Percentiles rank a stretch among this genome's conserved stretches.
phyloP scores from a whole-genome alignment of 202 grass and related monocot species.

The Cymbopogon flexuosus region DNA sequence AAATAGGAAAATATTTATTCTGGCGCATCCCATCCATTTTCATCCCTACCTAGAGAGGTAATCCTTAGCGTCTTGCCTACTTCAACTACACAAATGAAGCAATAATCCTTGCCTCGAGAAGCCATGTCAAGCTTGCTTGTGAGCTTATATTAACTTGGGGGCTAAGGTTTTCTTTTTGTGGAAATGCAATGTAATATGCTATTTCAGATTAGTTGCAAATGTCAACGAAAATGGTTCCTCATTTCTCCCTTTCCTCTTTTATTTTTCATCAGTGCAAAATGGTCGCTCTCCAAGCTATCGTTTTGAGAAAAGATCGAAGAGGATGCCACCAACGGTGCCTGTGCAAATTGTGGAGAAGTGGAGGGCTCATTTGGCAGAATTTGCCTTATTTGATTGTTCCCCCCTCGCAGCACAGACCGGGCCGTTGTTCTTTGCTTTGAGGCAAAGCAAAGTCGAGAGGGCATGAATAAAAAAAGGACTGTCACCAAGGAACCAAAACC shows the following conservation, averaged over 20 bases:
- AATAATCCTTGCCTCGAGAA: neutral
- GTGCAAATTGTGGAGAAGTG: fast-evolving
- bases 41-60: neutral
- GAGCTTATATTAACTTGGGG: neutral
- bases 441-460: slow-evolving; percentile 49
- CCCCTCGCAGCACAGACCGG: neutral
- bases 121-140: neutral
- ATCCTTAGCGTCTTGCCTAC: neutral
- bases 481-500: neutral
- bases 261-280: neutral
- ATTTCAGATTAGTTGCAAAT: neutral
- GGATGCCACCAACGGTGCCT: neutral
- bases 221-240: neutral
- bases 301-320: neutral
- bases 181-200: neutral
- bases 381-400: neutral
- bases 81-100: neutral
- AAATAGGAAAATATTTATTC: neutral
- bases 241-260: neutral
- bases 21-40: neutral
- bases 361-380: neutral
- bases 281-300: neutral
- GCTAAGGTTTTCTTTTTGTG: neutral
- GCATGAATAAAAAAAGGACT: neutral
- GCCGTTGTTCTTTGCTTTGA: slow-evolving; percentile 62